Base-by-base conservation (phyloP, 805 yeast species). In the Osmozyma mogii region DNA sequence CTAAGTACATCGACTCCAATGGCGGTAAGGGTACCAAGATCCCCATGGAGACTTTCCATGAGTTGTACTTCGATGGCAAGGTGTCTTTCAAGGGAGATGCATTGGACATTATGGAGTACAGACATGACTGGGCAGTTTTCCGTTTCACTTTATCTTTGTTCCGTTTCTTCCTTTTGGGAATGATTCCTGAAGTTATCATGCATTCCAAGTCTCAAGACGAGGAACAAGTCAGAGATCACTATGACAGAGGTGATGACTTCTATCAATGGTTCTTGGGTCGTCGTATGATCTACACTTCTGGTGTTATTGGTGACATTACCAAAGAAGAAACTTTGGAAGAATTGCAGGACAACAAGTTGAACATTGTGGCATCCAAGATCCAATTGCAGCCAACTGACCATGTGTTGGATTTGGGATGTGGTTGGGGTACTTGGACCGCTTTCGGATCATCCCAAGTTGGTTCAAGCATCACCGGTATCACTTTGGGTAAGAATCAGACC, bases 221-320 rank as follows among this genome's bases (percentile, higher is more conserved):
- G 65, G 96, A 85, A 61, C 96, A 85, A 61, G 96, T 85, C 34
- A 77, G 95, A 59, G 95, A 82, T 50, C 95, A 85, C 63, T 85
- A 85, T 57, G 96, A 87, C 66, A 82, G 96, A 47, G 95, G 96
- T 58, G 95, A 85, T 53, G 95, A 87, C 59, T 85, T 85, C 60
- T 87, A 87, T 72, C 63, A 87, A 32, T 85, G 94, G 94, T 85
- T 85, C 67, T 66, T 85, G 45, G 96, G 95, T 37, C 92, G 94
- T 39, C 77, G 95, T 60, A 85, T 85, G 95, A 70, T 87, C 54
- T 87, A 85, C 65, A 87, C 96, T 21, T 77, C 89, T 14, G 95
- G 96, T 52, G 64, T 83, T 31, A 77, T 87, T 49, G 54, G 74
- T 38, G 94, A 85, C 55, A 79, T 76, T 48, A 63, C 64, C 40